Percentiles rank a stretch among this genome's conserved stretches.
Conservation (phyloP, 2,329 filamentous ascomycete species). For the Calonectria fujianensis region DNA sequence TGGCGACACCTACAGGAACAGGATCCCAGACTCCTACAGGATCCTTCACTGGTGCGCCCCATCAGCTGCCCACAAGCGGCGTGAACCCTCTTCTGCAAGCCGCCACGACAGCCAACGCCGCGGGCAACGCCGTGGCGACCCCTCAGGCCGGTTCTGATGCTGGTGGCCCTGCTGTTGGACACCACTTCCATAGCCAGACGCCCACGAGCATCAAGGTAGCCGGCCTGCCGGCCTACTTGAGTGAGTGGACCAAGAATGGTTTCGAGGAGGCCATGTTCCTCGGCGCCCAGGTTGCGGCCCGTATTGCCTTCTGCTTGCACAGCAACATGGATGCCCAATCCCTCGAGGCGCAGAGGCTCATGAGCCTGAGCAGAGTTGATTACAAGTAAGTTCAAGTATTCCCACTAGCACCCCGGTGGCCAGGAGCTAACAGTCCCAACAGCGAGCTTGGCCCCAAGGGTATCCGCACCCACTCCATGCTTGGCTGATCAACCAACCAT, state of each 20-base stretch:
- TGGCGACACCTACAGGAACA: slow-evolving; percentile 92
- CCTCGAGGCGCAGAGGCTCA: slow-evolving; percentile 71
- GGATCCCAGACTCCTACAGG: slow-evolving; percentile 92
- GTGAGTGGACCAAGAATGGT: slow-evolving; percentile 89
- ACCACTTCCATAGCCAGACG: slow-evolving; percentile 80
- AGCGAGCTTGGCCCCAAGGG: slow-evolving; percentile 74
- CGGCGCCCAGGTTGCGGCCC: slow-evolving; percentile 88
- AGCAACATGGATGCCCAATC: slow-evolving; percentile 72
- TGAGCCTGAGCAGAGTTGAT: slow-evolving; percentile 75
- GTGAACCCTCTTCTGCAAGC: slow-evolving; percentile 95
- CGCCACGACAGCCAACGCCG: slow-evolving; percentile 83
- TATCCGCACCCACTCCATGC: slow-evolving; percentile 72
- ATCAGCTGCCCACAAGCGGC: slow-evolving; percentile 73
- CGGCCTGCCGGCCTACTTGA: slow-evolving; percentile 87
- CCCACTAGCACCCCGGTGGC: no score
- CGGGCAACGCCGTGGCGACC: slow-evolving; percentile 63
- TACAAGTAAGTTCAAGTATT: slow-evolving; percentile 72
- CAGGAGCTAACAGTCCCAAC: slow-evolving; percentile 40
- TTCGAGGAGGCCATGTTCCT: slow-evolving; percentile 91
- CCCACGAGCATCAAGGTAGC: slow-evolving; percentile 89
- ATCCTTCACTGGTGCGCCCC: slow-evolving; percentile 72
- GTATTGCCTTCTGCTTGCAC: slow-evolving; percentile 75
- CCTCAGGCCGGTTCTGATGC: slow-evolving; percentile 64
- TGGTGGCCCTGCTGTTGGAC: slow-evolving; percentile 60
- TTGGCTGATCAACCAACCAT: slow-evolving; percentile 59